Conservation (phyloP, 306 rosid genomes). For the Ochetophila trinervis region DNA sequence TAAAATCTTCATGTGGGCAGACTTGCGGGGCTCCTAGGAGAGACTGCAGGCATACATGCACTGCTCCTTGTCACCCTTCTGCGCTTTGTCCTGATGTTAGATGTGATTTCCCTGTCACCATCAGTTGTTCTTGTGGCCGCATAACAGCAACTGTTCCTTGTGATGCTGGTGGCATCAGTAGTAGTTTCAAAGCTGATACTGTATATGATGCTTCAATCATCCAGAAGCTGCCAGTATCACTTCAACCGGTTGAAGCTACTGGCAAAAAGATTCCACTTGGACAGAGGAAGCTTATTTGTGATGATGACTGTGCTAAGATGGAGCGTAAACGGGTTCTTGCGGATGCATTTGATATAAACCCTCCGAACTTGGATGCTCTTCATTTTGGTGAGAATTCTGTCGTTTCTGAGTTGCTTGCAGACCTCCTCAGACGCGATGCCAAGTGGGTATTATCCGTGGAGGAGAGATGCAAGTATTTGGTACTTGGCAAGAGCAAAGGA, state of each 20-base stretch:
- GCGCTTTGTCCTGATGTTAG: constrained; percentile 69
- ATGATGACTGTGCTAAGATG: constrained; percentile 82
- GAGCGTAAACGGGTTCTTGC: constrained; percentile 92
- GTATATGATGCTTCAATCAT: constrained; percentile 61
- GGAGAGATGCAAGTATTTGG: constrained; percentile 85
- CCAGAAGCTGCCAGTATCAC: constrained; percentile 68
- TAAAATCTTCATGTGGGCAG: constrained; percentile 75
- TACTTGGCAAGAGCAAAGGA: constrained; percentile 80
- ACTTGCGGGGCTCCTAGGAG: constrained; percentile 91
- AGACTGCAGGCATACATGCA: constrained; percentile 81
- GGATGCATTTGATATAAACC: constrained; percentile 75
- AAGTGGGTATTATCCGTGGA: constrained; percentile 90
- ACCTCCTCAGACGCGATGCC: constrained; percentile 69
- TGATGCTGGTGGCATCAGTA: constrained; percentile 60
- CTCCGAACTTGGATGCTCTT: constrained; percentile 77
- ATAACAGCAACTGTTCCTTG: constrained; percentile 77
- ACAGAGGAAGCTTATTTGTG: constrained; percentile 81
- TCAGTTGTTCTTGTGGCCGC: constrained; percentile 81
- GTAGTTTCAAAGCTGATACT: constrained; percentile 56
- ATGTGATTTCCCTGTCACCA: constrained; percentile 62
- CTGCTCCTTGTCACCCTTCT: constrained; percentile 78
- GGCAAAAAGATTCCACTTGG: constrained; percentile 68
- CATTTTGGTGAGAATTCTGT: constrained; percentile 67
- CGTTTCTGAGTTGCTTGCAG: constrained; percentile 60
- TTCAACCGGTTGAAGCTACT: constrained; percentile 65